Percentiles rank a stretch among this genome's conserved stretches.
These are phyloP conservation scores for Psilocybe tampanensis DNA, from an alignment of 768 basidiomycete genomes.

Conservation along the genomic window DNA sequence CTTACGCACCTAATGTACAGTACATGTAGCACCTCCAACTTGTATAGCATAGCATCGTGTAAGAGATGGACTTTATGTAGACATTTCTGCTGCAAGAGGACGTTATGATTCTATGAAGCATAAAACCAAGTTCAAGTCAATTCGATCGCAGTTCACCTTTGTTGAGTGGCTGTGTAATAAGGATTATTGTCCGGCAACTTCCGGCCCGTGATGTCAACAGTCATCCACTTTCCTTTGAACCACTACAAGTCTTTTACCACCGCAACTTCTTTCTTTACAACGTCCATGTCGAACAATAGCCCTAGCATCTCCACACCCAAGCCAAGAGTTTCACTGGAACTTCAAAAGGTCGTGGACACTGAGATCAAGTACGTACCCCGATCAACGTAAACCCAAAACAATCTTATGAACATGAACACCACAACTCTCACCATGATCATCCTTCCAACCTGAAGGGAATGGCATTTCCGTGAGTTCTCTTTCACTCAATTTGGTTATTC, in stretches of 20 bases:
- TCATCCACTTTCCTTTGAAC: too few species aligned
- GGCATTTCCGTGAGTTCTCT: slow-evolving; percentile 79
- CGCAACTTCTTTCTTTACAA: not conserved
- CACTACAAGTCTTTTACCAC: too few species aligned
- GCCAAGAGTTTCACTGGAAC: slow-evolving; percentile 37
- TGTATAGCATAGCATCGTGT: slow-evolving; percentile 3
- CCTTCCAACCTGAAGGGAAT: slow-evolving; percentile 51
- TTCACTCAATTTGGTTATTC: too few species aligned
- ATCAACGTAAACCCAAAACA: not conserved
- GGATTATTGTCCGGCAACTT: not conserved
- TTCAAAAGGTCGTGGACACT: slow-evolving; percentile 55
- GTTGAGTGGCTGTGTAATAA: not conserved
- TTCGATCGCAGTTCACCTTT: too few species aligned
- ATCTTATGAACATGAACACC: too few species aligned
- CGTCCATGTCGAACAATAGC: not conserved
- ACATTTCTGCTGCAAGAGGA: too few species aligned
- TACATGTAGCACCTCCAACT: not conserved
- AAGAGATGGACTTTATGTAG: too few species aligned
- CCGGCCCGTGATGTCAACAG: not conserved
- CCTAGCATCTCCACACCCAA: not conserved
- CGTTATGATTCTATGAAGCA: too few species aligned
- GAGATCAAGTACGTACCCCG: slow-evolving; percentile 59
- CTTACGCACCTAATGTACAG: not conserved
- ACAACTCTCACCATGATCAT: too few species aligned
- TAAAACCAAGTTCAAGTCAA: too few species aligned